These are phyloP conservation scores for Acrocalymma vagum DNA, from an alignment of 2,329 filamentous ascomycete species.

Conservation along the genomic window DNA sequence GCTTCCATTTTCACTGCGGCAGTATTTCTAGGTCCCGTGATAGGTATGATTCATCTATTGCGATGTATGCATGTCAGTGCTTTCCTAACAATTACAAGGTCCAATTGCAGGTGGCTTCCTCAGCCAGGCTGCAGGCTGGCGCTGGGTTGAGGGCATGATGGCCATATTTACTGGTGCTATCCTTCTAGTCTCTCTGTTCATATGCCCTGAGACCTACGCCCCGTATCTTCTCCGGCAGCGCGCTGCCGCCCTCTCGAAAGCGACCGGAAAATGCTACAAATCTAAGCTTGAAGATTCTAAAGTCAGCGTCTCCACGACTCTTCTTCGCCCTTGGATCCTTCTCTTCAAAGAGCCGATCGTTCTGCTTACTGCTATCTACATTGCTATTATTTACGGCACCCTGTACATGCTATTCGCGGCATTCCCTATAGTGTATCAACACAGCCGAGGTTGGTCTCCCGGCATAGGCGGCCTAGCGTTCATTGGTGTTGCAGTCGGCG, in stretches of 20 bases:
- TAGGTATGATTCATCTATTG: constrained; percentile 52
- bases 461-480: constrained; percentile 50
- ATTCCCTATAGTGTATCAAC: constrained; percentile 56
- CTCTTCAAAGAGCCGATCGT: constrained; percentile 32
- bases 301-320: constrained; percentile 13
- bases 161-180: constrained; percentile 56
- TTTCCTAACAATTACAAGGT: constrained; percentile 24
- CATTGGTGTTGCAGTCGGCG: constrained; percentile 24
- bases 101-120: constrained; percentile 48
- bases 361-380: constrained; percentile 24
- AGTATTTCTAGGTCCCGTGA: constrained; percentile 57
- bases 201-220: constrained; percentile 70
- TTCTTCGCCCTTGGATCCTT: constrained; percentile 35
- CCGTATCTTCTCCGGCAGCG: constrained; percentile 69
- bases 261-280: constrained; percentile 65
- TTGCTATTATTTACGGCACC: constrained; percentile 51
- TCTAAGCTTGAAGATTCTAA: constrained; percentile 47
- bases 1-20: constrained; percentile 54
- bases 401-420: constrained; percentile 59
- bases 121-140: constrained; percentile 27
- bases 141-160: constrained; percentile 58
- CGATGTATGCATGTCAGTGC: accelerated
- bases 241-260: constrained; percentile 65
- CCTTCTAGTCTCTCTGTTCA: constrained; percentile 59
- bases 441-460: constrained; percentile 38